A percentile compares a stretch with the other conserved stretches of the same genome.
phyloP scores from a whole-genome alignment of 2,329 filamentous ascomycete species.

The Paradendryphiella salina region DNA sequence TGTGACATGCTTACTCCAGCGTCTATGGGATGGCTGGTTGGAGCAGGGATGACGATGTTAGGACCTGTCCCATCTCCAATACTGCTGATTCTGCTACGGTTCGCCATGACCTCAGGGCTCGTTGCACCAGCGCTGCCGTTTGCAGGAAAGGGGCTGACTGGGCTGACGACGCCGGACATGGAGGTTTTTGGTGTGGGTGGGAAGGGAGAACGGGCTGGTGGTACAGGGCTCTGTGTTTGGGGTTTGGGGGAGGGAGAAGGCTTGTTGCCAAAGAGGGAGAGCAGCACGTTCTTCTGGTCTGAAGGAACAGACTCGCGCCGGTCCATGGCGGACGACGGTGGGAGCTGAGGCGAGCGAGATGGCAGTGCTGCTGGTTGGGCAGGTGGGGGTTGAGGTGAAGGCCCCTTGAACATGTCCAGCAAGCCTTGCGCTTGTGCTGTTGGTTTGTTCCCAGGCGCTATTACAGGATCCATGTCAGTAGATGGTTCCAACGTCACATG shows the following conservation, averaged over 20 bases:
- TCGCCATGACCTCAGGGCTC: slow-evolving; percentile 35
- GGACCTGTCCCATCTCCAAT: slow-evolving; percentile 34
- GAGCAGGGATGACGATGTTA: slow-evolving; percentile 26
- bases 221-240: slow-evolving; percentile 23
- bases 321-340: slow-evolving; percentile 21
- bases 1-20: slow-evolving; percentile 1
- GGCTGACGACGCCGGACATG: slow-evolving; percentile 45
- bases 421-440: slow-evolving; percentile 27
- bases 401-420: slow-evolving; percentile 26
- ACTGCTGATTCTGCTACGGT: slow-evolving; percentile 41
- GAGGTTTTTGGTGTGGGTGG: slow-evolving; percentile 37
- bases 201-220: slow-evolving; percentile 25
- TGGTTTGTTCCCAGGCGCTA: slow-evolving; percentile 10
- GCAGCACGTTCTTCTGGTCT: slow-evolving; percentile 42
- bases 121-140: slow-evolving; percentile 26
- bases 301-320: slow-evolving; percentile 32
- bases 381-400: slow-evolving; percentile 19
- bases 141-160: slow-evolving; percentile 44
- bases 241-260: slow-evolving; percentile 17
- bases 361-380: slow-evolving; percentile 9
- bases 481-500: neutral
- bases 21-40: slow-evolving; percentile 16
- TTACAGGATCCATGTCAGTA: neutral
- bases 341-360: slow-evolving; percentile 16
- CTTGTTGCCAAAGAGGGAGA: slow-evolving; percentile 44